phyloP scores from a whole-genome alignment of 2,329 filamentous ascomycete species.

The Trichoderma endophyticum region DNA sequence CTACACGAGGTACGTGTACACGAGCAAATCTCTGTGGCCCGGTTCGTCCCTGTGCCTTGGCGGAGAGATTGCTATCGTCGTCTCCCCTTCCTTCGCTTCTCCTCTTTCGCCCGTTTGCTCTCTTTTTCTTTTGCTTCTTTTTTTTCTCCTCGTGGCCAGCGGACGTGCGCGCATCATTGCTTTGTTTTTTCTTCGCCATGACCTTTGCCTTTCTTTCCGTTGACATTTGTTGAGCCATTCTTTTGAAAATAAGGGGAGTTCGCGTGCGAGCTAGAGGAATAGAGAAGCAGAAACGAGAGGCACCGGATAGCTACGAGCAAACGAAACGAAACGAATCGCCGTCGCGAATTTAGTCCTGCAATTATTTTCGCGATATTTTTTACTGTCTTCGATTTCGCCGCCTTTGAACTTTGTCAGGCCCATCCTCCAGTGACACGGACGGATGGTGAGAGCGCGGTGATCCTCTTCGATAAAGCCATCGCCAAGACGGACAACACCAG shows the following conservation, averaged over 20 bases:
- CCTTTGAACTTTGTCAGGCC: background rate
- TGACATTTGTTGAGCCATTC: slow-evolving; percentile 18
- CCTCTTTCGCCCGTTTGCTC: background rate
- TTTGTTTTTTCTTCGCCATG: slow-evolving; percentile 23
- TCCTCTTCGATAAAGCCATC: background rate
- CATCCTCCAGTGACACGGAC: background rate
- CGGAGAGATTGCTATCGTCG: slow-evolving; percentile 14
- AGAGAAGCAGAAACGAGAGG: background rate
- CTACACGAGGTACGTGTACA: background rate
- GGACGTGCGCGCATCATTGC: slow-evolving; percentile 8
- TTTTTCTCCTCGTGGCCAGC: slow-evolving; percentile 4
- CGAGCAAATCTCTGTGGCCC: slow-evolving; percentile 9
- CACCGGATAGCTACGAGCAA: slow-evolving; percentile 4
- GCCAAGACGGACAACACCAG: background rate
- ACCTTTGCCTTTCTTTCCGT: slow-evolving; percentile 16
- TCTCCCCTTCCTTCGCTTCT: slow-evolving; percentile 10
- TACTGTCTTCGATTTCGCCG: background rate
- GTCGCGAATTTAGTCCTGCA: background rate
- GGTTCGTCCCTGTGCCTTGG: slow-evolving; percentile 3
- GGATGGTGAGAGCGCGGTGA: background rate
- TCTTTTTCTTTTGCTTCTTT: background rate
- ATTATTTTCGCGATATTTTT: background rate
- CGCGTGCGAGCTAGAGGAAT: background rate
- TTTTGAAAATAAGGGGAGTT: background rate
- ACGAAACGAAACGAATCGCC: slow-evolving; percentile 18